A percentile compares a stretch with the other conserved stretches of the same genome.
phyloP scores from a whole-genome alignment of 371 early-diverging fungal species.

The Amoeboaphelidium occidentale region DNA sequence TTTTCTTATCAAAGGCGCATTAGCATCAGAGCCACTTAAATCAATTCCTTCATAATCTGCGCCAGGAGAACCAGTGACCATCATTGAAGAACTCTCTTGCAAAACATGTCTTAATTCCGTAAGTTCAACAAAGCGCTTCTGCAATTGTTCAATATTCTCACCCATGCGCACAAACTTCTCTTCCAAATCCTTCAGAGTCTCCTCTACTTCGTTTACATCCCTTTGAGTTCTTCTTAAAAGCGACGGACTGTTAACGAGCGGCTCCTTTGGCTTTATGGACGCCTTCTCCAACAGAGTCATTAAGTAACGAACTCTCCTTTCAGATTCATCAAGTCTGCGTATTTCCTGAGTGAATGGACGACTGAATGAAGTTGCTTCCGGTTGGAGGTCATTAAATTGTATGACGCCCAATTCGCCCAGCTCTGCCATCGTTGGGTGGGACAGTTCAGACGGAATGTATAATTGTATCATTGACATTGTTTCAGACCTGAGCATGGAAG shows the following conservation, averaged over 20 bases:
- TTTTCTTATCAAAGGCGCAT: not conserved
- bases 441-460: slow-evolving; percentile 64
- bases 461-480: slow-evolving; percentile 2
- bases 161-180: slow-evolving; percentile 61
- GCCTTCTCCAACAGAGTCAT: slow-evolving; percentile 47
- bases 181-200: slow-evolving; percentile 51
- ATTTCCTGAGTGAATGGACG: slow-evolving; percentile 83
- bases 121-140: slow-evolving; percentile 56
- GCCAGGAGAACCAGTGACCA: slow-evolving; percentile 19
- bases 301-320: slow-evolving; percentile 78
- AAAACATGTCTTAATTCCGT: slow-evolving; percentile 74
- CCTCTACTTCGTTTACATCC: slow-evolving; percentile 83
- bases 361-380: slow-evolving; percentile 84
- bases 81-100: slow-evolving; percentile 56
- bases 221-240: slow-evolving; percentile 24
- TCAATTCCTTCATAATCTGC: not conserved
- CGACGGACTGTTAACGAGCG: not conserved
- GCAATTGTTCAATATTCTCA: slow-evolving; percentile 52
- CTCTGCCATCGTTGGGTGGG: slow-evolving; percentile 74
- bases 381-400: slow-evolving; percentile 88
- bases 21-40: not conserved
- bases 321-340: slow-evolving; percentile 74
- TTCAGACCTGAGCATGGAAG: not conserved
- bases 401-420: slow-evolving; percentile 81
- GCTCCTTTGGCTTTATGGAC: slow-evolving; percentile 28